Percentiles rank a stretch among this genome's conserved stretches.
phyloP scores from a whole-genome alignment of 495 filamentous ascomycete genomes.

The Lepraria neglecta region DNA sequence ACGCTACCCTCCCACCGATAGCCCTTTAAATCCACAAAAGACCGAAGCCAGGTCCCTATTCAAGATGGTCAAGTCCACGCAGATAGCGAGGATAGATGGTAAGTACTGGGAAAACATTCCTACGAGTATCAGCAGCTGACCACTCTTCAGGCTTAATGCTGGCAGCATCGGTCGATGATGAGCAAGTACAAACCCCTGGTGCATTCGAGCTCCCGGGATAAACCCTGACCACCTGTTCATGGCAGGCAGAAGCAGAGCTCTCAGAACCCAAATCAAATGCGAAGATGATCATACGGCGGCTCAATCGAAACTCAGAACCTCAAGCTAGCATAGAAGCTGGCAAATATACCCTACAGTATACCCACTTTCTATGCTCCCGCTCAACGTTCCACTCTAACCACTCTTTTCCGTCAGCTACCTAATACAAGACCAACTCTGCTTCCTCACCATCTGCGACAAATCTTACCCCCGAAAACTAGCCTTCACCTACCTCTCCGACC shows the following conservation, averaged over 20 bases:
- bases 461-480: slow-evolving; percentile 97
- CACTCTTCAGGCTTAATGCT: slow-evolving; percentile 71
- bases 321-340: slow-evolving; percentile 89
- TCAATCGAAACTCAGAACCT: slow-evolving; percentile 80
- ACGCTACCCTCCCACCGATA: too few species aligned
- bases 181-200: slow-evolving; percentile 47
- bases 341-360: slow-evolving; percentile 81
- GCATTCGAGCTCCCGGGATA: neutral
- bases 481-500: slow-evolving; percentile 95
- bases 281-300: slow-evolving; percentile 78
- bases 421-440: slow-evolving; percentile 74
- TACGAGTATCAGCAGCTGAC: neutral
- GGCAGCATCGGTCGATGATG: slow-evolving; percentile 90
- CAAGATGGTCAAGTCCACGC: slow-evolving; percentile 87
- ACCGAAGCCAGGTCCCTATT: neutral
- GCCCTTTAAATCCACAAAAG: neutral
- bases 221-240: slow-evolving; percentile 5
- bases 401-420: slow-evolving; percentile 59
- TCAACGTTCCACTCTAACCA: neutral
- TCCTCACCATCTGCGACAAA: slow-evolving; percentile 84
- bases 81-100: slow-evolving; percentile 84
- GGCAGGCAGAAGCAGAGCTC: slow-evolving; percentile 65
- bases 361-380: slow-evolving; percentile 9
- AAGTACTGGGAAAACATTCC: slow-evolving; percentile 41
- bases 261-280: slow-evolving; percentile 83